Conservation (phyloP, 2,329 filamentous ascomycete species). For the Aspergillus sp. region DNA sequence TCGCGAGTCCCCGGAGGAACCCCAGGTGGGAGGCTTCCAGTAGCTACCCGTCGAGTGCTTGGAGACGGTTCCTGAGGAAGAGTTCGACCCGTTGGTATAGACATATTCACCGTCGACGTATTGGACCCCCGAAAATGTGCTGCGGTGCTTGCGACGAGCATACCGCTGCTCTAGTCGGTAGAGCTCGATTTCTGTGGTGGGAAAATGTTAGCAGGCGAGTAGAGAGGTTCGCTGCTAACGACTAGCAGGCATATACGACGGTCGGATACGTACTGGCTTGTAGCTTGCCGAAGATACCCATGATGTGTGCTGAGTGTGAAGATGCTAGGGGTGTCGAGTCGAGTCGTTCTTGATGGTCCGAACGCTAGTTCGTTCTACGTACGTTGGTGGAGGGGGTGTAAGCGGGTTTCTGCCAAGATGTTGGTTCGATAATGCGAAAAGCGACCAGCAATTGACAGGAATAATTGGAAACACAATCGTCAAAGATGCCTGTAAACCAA, state of each 20-base stretch:
- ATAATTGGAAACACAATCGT: background rate
- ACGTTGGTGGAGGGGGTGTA: background rate
- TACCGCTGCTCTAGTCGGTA: constrained; percentile 95
- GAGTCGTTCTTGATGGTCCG: background rate
- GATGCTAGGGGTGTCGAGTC: background rate
- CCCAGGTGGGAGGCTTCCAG: constrained; percentile 33
- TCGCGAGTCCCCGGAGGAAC: constrained; percentile 28
- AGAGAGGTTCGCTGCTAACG: background rate
- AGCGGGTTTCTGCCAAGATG: background rate
- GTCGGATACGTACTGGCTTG: constrained; percentile 46
- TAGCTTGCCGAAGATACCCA: constrained; percentile 53
- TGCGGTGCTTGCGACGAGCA: constrained; percentile 85
- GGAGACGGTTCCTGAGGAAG: constrained; percentile 38
- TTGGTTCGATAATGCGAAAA: constrained; percentile 1
- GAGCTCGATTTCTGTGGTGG: constrained; percentile 68
- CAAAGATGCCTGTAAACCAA: background rate
- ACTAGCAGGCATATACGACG: background rate
- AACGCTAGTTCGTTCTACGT: background rate
- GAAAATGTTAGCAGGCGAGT: constrained; percentile 10
- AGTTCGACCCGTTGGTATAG: constrained; percentile 54
- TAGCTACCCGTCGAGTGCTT: constrained; percentile 39
- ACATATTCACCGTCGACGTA: constrained; percentile 97
- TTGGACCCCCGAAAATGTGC: constrained; percentile 81
- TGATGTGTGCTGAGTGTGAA: constrained; percentile 27
- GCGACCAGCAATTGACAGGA: background rate